Evolutionary conservation across 805 yeast genomes (phyloP), one percentile per base, ranked within the genome.

Genomic region (Sugiyamaella boreocaroliniensis): DNA sequence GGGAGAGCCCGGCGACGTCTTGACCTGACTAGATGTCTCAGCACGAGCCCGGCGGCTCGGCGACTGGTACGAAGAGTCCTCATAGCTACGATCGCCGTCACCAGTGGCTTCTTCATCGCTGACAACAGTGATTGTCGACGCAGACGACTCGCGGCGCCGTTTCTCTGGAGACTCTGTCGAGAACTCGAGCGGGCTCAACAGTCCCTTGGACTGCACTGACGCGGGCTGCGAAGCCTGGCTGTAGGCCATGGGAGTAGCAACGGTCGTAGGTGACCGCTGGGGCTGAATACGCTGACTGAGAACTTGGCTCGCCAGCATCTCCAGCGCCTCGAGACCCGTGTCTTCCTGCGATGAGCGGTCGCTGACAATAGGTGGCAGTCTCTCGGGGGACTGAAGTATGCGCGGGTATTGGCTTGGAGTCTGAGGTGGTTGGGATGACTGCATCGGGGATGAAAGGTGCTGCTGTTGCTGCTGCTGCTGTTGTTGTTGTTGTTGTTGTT

Each of bases 241-340:
- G 20, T n/a, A 40, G 12, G 42, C 22, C 26, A 7, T 11, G 11
- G 44, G 45, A 29, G 50, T 14, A 11, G 37, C 37, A 10, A 32
- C 37, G 4, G 37, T 32, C 8, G 37, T 32, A 11, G 37, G 37
- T 9, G 11, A 32, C 8, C n/a, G 37, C 34, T 15, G 42, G 18
- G 47, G 16, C 45, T 52, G 44, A 43, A 55, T 49, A 46, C 62
- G 55, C 52, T 70, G 72, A 44, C 52, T 52, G 43, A 78, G 61
- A 0, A 76, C 81, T 57, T 79, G 83, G 43, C 79, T 72, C 2
- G 84, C 84, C 50, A 80, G 66, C 53, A 77, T 64, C 12, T 82
- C 84, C 46, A 80, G 65, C 0, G 83, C 77, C 44, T 74, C 76
- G 46, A 80, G 56, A 69, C 75, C 74, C 47, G 61, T 61, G 44